Conservation (phyloP, 331 rosid species). For the Quercus lobata region DNA sequence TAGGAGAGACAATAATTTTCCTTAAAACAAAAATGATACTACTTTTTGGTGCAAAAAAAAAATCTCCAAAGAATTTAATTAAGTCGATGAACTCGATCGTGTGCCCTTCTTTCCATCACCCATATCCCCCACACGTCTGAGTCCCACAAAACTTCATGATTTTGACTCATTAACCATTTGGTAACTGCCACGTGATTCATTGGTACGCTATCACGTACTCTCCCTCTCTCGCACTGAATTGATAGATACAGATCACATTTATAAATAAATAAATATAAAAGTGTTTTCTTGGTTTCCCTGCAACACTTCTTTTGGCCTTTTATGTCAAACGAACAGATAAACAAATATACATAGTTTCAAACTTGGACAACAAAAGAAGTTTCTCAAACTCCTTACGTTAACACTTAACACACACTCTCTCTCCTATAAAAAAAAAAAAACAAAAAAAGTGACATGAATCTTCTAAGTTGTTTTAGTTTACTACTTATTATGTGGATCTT, state of each 20-base stretch:
- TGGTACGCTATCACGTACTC: neutral
- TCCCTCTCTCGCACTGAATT: neutral
- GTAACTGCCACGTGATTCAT: conserved; percentile 49
- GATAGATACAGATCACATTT: conserved; percentile 5
- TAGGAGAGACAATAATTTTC: too few relatives aligned
- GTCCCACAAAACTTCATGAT: conserved; percentile 26
- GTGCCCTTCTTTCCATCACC: too few relatives aligned
- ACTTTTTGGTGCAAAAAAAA: too few relatives aligned
- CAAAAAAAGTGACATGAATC: conserved; percentile 36
- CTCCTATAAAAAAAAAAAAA: neutral
- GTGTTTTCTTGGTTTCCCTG: conserved; percentile 68
- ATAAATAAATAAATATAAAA: neutral
- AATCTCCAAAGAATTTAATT: too few relatives aligned
- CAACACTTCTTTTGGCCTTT: conserved; percentile 45
- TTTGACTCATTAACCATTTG: conserved; percentile 11
- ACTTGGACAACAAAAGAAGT: conserved; percentile 19
- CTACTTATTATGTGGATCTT: conserved; percentile 44
- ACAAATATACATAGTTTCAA: conserved; percentile 28
- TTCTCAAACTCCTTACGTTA: conserved; percentile 27
- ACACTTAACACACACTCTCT: neutral
- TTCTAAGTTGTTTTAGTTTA: conserved; percentile 16
- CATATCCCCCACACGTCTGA: conserved; percentile 3
- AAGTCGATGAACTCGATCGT: too few relatives aligned
- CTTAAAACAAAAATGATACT: too few relatives aligned
- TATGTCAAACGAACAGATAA: conserved; percentile 5